A percentile compares a stretch with the other conserved stretches of the same genome.
phyloP scores from a whole-genome alignment of 75 land plant genomes.

The Chamaecyparis obtusa region DNA sequence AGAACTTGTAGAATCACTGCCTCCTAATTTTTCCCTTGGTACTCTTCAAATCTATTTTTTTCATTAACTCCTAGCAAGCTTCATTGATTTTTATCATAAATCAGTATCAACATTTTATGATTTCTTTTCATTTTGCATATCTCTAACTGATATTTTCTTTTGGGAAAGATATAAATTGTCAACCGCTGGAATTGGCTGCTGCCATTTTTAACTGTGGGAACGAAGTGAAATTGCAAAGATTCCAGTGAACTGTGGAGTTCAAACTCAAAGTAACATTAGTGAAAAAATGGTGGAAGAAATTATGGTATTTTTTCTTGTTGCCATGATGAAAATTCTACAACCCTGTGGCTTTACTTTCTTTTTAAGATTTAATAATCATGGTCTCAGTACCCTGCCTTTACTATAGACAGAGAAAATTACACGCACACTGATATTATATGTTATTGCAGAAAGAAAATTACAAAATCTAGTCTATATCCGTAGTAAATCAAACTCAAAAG shows the following conservation, averaged over 20 bases:
- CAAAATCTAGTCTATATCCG: background rate
- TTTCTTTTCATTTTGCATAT: background rate
- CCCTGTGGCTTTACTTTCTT: background rate
- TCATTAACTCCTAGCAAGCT: background rate
- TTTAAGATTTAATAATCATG: background rate
- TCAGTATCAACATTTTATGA: background rate
- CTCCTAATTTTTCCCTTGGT: constrained; percentile 91
- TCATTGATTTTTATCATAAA: background rate
- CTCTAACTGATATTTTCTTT: background rate
- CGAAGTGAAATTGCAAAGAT: constrained; percentile 46
- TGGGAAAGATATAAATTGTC: constrained; percentile 32
- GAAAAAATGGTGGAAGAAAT: constrained; percentile 42
- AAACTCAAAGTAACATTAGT: constrained; percentile 37
- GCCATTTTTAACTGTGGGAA: constrained; percentile 48
- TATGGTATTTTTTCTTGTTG: constrained; percentile 16
- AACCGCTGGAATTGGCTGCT: constrained; percentile 40
- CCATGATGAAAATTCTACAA: background rate
- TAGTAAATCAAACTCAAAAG: background rate
- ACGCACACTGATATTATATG: background rate
- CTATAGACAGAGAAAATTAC: no score
- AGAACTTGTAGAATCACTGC: constrained; percentile 60
- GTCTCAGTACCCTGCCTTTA: background rate
- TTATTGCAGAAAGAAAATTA: background rate
- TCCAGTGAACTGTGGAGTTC: constrained; percentile 39
- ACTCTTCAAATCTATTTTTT: background rate